Evolutionary conservation across 1,139 yeast genomes (phyloP).

Genomic region (Nematodospora anomalae): DNA sequence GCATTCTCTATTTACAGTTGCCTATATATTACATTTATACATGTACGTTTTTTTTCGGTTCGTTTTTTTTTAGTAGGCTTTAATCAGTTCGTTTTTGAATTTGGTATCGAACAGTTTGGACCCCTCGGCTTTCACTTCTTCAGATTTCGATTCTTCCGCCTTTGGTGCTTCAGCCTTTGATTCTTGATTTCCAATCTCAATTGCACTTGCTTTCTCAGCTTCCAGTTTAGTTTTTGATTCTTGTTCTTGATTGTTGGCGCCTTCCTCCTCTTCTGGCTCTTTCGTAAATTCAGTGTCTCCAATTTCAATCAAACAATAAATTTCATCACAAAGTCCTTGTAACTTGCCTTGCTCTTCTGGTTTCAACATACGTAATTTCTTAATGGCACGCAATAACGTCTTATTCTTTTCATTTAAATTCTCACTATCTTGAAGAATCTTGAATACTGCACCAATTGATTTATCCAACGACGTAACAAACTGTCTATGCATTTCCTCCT

Average conservation of each 20-base stretch:
- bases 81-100: no score
- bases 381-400: constrained; percentile 21
- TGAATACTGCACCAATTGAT: constrained; percentile 26
- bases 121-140: no score
- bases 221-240: no score
- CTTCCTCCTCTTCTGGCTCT: not conserved
- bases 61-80: no score
- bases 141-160: no score
- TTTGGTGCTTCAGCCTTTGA: no score
- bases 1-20: constrained; percentile 4
- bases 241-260: no score
- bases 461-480: constrained; percentile 21
- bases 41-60: not conserved
- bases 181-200: no score
- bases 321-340: constrained; percentile 4
- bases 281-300: constrained; percentile 1
- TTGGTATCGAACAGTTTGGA: no score
- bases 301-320: constrained; percentile 8
- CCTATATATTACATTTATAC: not conserved
- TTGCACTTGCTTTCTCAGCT: no score
- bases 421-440: constrained; percentile 17
- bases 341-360: constrained; percentile 8
- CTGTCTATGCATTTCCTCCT: constrained; percentile 9
- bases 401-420: constrained; percentile 19
- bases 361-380: constrained; percentile 20